A percentile compares a stretch with the other conserved stretches of the same genome.
These are phyloP conservation scores for Porpolomopsis calyptriformis DNA, from an alignment of 768 basidiomycete genomes.

Conservation along the genomic window DNA sequence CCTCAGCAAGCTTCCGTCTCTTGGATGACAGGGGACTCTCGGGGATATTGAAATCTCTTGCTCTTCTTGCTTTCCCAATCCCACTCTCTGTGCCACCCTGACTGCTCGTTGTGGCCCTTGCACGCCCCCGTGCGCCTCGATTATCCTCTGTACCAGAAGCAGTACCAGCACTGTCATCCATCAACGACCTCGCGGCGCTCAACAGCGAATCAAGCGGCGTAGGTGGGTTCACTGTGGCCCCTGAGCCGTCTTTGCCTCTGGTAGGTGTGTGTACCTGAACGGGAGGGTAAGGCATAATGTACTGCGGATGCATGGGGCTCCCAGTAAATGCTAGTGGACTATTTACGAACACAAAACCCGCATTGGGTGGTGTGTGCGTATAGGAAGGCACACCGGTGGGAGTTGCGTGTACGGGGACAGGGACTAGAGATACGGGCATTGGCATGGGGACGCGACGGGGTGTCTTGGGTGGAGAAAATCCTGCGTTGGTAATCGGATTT, in stretches of 20 bases:
- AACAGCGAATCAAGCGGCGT: slow-evolving; percentile 49
- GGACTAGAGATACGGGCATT: not conserved
- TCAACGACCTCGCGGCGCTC: slow-evolving; percentile 46
- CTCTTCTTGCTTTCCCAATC: slow-evolving; percentile 4
- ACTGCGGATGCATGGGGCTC: slow-evolving; percentile 1
- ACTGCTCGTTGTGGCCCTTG: not conserved
- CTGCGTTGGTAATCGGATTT: not conserved
- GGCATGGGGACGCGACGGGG: not conserved
- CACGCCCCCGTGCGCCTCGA: too few relatives aligned
- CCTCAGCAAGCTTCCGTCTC: slow-evolving; percentile 3
- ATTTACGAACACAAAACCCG: slow-evolving; percentile 20
- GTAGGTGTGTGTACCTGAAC: slow-evolving; percentile 6
- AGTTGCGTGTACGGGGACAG: not conserved
- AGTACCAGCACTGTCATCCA: slow-evolving; percentile 21
- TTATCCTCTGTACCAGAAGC: not conserved
- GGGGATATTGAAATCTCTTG: not conserved
- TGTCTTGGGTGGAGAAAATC: slow-evolving; percentile 1
- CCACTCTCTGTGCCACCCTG: slow-evolving; percentile 5
- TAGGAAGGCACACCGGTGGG: not conserved
- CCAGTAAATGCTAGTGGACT: slow-evolving; percentile 3
- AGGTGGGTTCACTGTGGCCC: slow-evolving; percentile 20
- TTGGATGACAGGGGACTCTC: slow-evolving; percentile 4
- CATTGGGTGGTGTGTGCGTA: slow-evolving; percentile 6
- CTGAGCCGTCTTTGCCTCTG: not conserved
- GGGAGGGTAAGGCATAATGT: not conserved